Base-by-base conservation (phyloP, 1,139 yeast genomes). In the Arxiozyma telluris region DNA sequence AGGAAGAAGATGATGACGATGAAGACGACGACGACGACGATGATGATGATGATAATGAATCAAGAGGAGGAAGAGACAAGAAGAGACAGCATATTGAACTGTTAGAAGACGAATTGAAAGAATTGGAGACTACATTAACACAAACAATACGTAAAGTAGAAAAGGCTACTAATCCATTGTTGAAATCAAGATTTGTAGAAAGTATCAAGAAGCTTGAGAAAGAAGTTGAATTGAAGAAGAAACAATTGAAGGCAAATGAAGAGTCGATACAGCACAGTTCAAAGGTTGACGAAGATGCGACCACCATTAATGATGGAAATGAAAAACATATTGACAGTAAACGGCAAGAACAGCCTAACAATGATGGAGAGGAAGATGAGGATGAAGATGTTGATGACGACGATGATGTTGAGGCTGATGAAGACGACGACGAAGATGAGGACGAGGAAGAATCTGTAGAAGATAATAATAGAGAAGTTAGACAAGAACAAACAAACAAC, bases 101-200 rank as follows among this genome's bases (percentile, higher is more conserved):
- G 61, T 74, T 93, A 56, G 82, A 82, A 58, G 98, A 91, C 68
- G 98, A 91, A 67, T 83, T 94, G 53, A 74, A 78, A 17, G 98
- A 94, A 65, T 76, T 94, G 58, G 91, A 87, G 64, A 73, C 80
- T 46, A 91, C 93, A 0, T 87, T 94, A 54, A 82, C 79, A 53
- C 83, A 83, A 62, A 93, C 91, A 64, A 82, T 81, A 65, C 78
- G 78, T 53, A 93, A 88, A 61, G 80, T 89, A 50, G 81, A 78
- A 20, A 84, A 84, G 55, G 91, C 95, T 1, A 82, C 91, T 42
- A 90, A 90, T 67, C 91, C 91, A 63, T 85, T 93, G 74, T 78
- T 93, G 81, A 83, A 85, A 67, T 87, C 86, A 71, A 84, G 97
- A 72, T 87, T 90, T 67, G 79, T 85, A 63, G 94, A 87, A 60